phyloP scores from a whole-genome alignment of 2,329 filamentous ascomycete genomes.

The Bipolaris sorokiniana region DNA sequence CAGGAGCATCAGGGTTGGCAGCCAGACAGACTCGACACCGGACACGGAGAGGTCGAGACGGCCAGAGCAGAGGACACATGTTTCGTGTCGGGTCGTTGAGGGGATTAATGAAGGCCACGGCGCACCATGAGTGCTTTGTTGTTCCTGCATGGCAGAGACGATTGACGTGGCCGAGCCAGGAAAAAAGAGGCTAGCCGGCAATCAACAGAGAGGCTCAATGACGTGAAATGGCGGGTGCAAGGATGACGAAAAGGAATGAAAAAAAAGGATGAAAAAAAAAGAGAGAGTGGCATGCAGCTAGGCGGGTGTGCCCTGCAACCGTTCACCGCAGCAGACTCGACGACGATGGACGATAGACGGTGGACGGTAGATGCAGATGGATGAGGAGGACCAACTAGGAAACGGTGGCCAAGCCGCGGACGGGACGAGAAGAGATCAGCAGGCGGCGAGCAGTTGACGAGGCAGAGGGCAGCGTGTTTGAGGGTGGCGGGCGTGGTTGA shows the following conservation, averaged over 20 bases:
- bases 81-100: slow-evolving; percentile 31
- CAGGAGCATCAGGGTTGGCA: slow-evolving; percentile 3
- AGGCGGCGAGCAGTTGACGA: not conserved
- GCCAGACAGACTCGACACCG: slow-evolving; percentile 31
- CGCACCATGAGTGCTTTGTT: slow-evolving; percentile 36
- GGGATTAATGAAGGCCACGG: slow-evolving; percentile 37
- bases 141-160: slow-evolving; percentile 46
- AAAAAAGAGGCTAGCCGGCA: slow-evolving; percentile 23
- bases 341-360: not conserved
- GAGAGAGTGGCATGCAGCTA: slow-evolving; percentile 18
- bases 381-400: not conserved
- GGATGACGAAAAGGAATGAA: slow-evolving; percentile 10
- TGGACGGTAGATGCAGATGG: slow-evolving; percentile 9
- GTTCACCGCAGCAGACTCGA: slow-evolving; percentile 18
- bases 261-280: slow-evolving; percentile 15
- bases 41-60: slow-evolving; percentile 25
- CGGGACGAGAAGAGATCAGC: slow-evolving; percentile 16
- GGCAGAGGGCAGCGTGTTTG: too few species aligned
- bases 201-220: slow-evolving; percentile 21
- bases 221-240: slow-evolving; percentile 20
- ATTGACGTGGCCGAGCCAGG: slow-evolving; percentile 45
- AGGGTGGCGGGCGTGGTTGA: not conserved
- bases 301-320: slow-evolving; percentile 24
- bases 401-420: slow-evolving; percentile 5
- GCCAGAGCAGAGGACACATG: slow-evolving; percentile 35